A percentile compares a stretch with the other conserved stretches of the same genome.
These are phyloP conservation scores for Dioscorea alata DNA, from an alignment of 106 monocot genomes.

Conservation along the genomic window DNA sequence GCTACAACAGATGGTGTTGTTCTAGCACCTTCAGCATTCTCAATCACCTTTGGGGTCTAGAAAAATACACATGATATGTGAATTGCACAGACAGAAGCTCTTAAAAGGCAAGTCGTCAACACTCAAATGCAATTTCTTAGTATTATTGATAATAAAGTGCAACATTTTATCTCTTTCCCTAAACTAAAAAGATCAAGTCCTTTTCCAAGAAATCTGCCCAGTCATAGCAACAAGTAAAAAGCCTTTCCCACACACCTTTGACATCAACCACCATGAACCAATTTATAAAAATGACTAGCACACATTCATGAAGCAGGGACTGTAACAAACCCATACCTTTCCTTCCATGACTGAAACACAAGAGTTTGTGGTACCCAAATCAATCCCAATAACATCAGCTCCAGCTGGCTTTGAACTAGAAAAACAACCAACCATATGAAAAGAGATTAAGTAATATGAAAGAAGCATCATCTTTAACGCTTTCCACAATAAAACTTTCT, in stretches of 20 bases:
- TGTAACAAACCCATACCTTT: slow-evolving; percentile 34
- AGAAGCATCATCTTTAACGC: not conserved
- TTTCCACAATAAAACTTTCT: not conserved
- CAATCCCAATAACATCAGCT: slow-evolving; percentile 64
- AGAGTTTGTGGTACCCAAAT: slow-evolving; percentile 85
- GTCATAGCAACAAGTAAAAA: too few relatives aligned
- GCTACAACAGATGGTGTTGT: slow-evolving; percentile 69
- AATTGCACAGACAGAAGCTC: too few relatives aligned
- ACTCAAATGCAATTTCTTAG: too few relatives aligned
- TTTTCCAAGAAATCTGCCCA: too few relatives aligned
- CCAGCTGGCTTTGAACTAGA: slow-evolving; percentile 55
- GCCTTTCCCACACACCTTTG: too few relatives aligned
- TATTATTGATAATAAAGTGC: too few relatives aligned
- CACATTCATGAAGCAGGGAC: too few relatives aligned
- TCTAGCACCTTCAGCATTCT: slow-evolving; percentile 66
- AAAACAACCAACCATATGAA: not conserved
- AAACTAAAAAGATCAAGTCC: too few relatives aligned
- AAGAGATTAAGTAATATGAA: not conserved
- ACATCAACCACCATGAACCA: too few relatives aligned
- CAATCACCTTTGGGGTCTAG: slow-evolving; percentile 59
- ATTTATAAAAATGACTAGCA: too few relatives aligned
- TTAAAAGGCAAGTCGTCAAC: too few relatives aligned
- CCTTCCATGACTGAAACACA: slow-evolving; percentile 88
- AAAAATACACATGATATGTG: not conserved
- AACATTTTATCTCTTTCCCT: too few relatives aligned